Conservation (phyloP, 768 basidiomycete genomes). For the Boletus rubroflammeus region DNA sequence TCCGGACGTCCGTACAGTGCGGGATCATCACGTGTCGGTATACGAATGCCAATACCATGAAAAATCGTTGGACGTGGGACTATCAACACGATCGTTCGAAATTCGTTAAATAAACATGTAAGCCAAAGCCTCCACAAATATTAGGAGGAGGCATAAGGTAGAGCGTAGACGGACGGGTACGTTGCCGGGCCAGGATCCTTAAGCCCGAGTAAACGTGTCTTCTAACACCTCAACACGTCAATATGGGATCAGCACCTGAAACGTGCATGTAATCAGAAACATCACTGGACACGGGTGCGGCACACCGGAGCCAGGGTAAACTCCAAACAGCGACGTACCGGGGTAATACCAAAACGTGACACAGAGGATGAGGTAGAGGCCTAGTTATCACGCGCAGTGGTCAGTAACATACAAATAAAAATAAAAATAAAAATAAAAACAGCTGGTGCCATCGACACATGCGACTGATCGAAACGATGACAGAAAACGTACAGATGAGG, state of each 20-base stretch:
- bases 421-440: neutral
- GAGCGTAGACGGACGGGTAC: neutral
- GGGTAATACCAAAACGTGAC: slow-evolving; percentile 55
- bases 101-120: neutral
- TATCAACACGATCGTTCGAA: slow-evolving; percentile 18
- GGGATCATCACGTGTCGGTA: neutral
- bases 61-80: neutral
- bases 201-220: neutral
- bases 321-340: slow-evolving; percentile 26
- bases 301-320: neutral
- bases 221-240: slow-evolving; percentile 4
- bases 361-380: slow-evolving; percentile 54
- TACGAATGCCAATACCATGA: too few relatives aligned
- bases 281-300: neutral
- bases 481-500: slow-evolving; percentile 51
- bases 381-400: slow-evolving; percentile 22
- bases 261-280: slow-evolving; percentile 1
- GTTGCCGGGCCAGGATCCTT: too few relatives aligned
- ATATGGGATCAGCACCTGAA: neutral
- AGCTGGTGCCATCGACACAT: neutral
- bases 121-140: neutral
- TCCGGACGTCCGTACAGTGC: neutral
- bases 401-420: too few relatives aligned
- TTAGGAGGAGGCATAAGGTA: neutral
- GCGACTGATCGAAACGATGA: too few relatives aligned